A percentile compares a stretch with the other conserved stretches of the same genome.
phyloP scores from a whole-genome alignment of 31 red algal genomes.

The Bonnemaisonia californica region DNA sequence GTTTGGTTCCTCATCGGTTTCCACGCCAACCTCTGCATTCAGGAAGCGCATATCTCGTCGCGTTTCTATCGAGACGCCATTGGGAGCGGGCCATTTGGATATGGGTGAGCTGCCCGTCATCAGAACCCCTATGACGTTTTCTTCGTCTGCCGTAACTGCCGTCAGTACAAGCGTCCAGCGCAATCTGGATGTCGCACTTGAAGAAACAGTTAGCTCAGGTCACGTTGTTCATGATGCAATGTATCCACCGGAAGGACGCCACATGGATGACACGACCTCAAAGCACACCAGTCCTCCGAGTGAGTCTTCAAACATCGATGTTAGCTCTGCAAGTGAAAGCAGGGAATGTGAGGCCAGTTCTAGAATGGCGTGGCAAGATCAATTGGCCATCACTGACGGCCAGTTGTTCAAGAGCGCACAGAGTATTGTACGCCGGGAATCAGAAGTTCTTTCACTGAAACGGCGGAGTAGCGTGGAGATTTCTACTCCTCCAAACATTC shows the following conservation, averaged over 20 bases:
- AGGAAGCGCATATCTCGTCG: background rate
- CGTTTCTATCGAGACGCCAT: background rate
- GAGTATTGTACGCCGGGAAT: conserved; percentile 37
- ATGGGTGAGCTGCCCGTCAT: background rate
- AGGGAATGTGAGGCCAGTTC: conserved; percentile 17
- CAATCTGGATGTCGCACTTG: background rate
- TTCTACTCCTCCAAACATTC: background rate
- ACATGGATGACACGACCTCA: background rate
- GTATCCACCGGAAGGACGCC: background rate
- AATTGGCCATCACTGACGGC: conserved; percentile 43
- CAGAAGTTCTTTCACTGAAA: conserved; percentile 51
- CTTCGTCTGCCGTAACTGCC: background rate
- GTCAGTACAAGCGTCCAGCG: background rate
- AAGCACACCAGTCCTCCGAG: background rate
- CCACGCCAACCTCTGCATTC: conserved; percentile 5
- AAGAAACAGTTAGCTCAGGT: background rate
- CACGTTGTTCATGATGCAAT: background rate
- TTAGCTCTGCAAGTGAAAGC: background rate
- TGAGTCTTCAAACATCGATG: background rate
- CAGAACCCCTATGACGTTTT: background rate
- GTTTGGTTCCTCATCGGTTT: conserved; percentile 40
- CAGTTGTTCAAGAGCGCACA: conserved; percentile 52
- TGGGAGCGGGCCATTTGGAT: background rate
- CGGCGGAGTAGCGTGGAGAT: conserved; percentile 43
- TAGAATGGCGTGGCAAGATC: conserved; percentile 46